Base-by-base conservation (phyloP, 352 stramenopile species). In the Phytophthora fragariaefolia region DNA sequence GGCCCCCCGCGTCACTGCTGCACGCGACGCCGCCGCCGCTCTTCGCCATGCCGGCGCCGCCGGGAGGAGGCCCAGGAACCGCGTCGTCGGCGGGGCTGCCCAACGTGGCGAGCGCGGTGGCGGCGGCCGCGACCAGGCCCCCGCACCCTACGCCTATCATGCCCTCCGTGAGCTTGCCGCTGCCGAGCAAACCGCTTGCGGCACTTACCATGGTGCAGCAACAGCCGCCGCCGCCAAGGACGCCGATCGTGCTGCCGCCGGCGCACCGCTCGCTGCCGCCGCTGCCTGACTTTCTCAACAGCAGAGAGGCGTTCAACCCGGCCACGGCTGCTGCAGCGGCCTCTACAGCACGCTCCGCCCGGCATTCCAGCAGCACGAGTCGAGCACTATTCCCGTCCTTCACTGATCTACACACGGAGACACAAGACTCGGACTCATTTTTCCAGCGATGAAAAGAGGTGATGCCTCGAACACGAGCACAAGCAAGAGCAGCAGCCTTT, bases 271-370 rank as follows among this genome's bases (percentile, higher is more conserved):
- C 81, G 7, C 75, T 89, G 13, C 81, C 81, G 0, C 78, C 77
- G 9, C 64, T 91, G 4, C 84, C 82, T 0, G 81, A 90, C n/a
- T 89, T 91, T 34, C 69, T 92, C 10, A 87, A 79, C 13, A 85
- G 61, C 27, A 74, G 82, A 36, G 83, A 93, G 52, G 74, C 80
- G 1, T 92, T 93, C 36, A 73, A 87, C 27, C 71, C 80, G 13
- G 53, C 53, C 2, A 78, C 52, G 23, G 71, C 78, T 0, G 73
- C 63, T 24, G 58, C 20, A 30, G 43, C 32, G 36, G 42, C 48
- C 26, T 58, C 49, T 26, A 47, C 61, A 28, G 63, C 68, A 6
- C 63, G 63, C 20, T 27, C 30, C 15, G 43, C 59, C 23, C 45
- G 54, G 12, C 56, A 40, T 22, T 52, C 63, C 12, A 66, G 51